Percentiles rank a stretch among this genome's conserved stretches.
Conservation (phyloP, 805 yeast genomes). For the Candida arabinofermentans region DNA sequence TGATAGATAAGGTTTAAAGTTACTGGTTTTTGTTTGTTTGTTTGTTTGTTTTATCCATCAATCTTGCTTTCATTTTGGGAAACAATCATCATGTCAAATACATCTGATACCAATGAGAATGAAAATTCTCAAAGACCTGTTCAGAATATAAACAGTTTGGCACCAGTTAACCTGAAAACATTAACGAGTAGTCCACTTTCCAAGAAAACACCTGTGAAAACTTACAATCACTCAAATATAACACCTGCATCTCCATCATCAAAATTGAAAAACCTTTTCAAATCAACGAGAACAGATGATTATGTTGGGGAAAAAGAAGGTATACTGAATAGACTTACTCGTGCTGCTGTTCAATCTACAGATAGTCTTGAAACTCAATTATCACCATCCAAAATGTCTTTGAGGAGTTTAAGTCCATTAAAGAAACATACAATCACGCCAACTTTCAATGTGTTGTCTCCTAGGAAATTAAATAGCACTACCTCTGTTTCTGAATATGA, state of each 20-base stretch:
- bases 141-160: too few relatives aligned
- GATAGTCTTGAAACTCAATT: not conserved
- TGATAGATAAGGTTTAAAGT: too few relatives aligned
- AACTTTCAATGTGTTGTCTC: constrained; percentile 2
- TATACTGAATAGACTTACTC: not conserved
- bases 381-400: not conserved
- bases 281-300: not conserved
- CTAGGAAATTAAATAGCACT: not conserved
- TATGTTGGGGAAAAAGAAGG: not conserved
- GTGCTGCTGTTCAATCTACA: not conserved
- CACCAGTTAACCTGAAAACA: too few relatives aligned
- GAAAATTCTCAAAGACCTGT: too few relatives aligned
- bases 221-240: not conserved
- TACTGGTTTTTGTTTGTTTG: too few relatives aligned
- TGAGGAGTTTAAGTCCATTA: constrained; percentile 9
- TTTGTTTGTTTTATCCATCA: too few relatives aligned
- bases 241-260: not conserved
- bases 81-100: too few relatives aligned
- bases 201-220: not conserved
- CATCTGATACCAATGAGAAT: too few relatives aligned
- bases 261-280: not conserved
- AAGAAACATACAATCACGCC: constrained; percentile 1
- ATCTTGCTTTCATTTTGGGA: too few relatives aligned
- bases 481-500: not conserved
- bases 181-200: too few relatives aligned